Evolutionary conservation across 805 yeast genomes (phyloP), one percentile per base, ranked within the genome.

Genomic region (Jamesozyma gamospora): DNA sequence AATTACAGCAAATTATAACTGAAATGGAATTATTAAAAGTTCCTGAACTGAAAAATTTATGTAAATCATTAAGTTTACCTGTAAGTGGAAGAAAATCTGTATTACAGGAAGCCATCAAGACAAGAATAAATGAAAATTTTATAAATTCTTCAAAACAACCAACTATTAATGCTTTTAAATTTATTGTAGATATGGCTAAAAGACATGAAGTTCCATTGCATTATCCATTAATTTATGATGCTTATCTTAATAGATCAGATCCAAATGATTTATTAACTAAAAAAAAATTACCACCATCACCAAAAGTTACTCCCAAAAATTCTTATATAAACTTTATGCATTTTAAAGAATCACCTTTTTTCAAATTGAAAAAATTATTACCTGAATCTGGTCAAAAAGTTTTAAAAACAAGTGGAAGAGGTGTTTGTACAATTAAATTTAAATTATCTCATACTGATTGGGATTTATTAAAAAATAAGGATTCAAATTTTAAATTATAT

Each of bases 21-120:
- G 53, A 53, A 28, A 45, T 69, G 41, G 55, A 49, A 27, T 49
- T 47, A 15, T 54, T 74, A 44, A 72, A 71, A 46, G 74, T 77
- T 2, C 58, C 70, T 0, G 74, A 71, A 37, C 64, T 79, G 40
- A 78, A 77, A 55, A 65, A 62, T 16, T 51, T 79, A 1, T 71
- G 78, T 26, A 65, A 72, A 34, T 50, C 75, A 1, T 50, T 77
- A 14, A 70, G 72, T 3, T 58, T 79, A 13, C 59, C 73, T 2
- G 52, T 64, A 9, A 51, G 69, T 5, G 90, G 90, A 1, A 62
- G 76, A 28, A 84, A 83, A 56, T 69, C 71, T 18, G 80, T 73
- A 27, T 57, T 82, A 8, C 68, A 69, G 35, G 75, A 72, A 28
- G 63, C 84, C 16, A 56, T 83, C 4, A 54, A 63, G 37, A 59